Evolutionary conservation across 2,329 filamentous ascomycete species (phyloP), one percentile per base, ranked within the genome.

Genomic region (Seiridium unicorne): DNA sequence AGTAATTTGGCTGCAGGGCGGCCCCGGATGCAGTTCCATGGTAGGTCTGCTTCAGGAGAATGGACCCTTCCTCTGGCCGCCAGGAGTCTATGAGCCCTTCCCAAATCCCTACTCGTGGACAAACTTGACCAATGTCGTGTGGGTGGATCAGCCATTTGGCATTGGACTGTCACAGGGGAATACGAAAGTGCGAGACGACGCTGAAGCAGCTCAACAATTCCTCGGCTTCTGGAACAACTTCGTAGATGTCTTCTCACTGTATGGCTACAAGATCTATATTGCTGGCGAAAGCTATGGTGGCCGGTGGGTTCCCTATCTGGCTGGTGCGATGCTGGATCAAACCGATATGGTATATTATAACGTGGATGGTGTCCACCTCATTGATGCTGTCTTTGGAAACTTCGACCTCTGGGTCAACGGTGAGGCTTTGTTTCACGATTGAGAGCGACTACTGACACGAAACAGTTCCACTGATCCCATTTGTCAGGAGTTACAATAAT

Each of bases 81-180:
- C 84, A 8, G 91, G 91, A 40, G 93, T 89, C 1, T 83, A 80
- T 58, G 79, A 80, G n/a, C 89, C 90, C 0, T 79, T 86, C 0
- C 75, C 78, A 48, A 93, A 93, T 69, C 81, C 84, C 0, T 93
- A 88, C 76, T 83, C 83, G n/a, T 93, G 89, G 89, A 84, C 84
- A 61, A 89, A 89, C 57, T 74, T 94, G 42, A 90, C 90, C 58
- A 92, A 93, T 72, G 84, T 93, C 67, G 77, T 95, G 48, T 95
- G 87, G 84, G 81, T 90, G 6, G 90, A 91, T 66, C 88, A 91
- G 69, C 87, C 86, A 5, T 75, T 86, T 11, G 81, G 81, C 34
- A 90, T 89, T 0, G 90, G 90, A 26, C 18, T 26, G 18, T 26
- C 18, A 26, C 18, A 26, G 18, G 18, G 18, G 18, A 26, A 26